These are phyloP conservation scores for Cystofilobasidium macerans DNA, from an alignment of 768 basidiomycete genomes.

Conservation along the genomic window DNA sequence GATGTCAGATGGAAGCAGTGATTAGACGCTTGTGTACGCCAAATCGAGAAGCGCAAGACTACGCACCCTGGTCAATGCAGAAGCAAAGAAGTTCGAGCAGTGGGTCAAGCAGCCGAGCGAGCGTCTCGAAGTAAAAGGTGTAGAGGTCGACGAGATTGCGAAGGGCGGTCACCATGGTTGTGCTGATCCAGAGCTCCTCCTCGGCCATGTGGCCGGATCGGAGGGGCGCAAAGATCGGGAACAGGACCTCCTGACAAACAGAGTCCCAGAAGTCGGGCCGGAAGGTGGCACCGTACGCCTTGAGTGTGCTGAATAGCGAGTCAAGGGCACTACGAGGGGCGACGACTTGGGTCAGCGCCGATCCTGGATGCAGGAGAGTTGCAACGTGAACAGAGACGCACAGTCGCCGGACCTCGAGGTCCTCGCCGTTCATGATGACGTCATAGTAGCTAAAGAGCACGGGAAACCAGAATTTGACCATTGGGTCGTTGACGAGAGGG, in stretches of 20 bases:
- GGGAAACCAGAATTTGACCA: slow-evolving; percentile 96
- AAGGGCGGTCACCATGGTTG: slow-evolving; percentile 96
- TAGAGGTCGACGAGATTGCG: slow-evolving; percentile 91
- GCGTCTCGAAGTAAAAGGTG: slow-evolving; percentile 82
- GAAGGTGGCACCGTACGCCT: slow-evolving; percentile 73
- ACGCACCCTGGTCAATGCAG: slow-evolving; percentile 93
- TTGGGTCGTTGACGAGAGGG: slow-evolving; percentile 49
- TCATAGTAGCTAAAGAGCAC: slow-evolving; percentile 96
- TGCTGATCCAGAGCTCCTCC: slow-evolving; percentile 98
- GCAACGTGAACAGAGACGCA: slow-evolving; percentile 43
- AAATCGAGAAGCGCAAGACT: background rate
- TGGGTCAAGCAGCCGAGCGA: slow-evolving; percentile 86
- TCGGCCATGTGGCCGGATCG: slow-evolving; percentile 94
- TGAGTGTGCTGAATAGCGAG: slow-evolving; percentile 85
- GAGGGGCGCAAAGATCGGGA: slow-evolving; percentile 94
- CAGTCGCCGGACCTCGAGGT: slow-evolving; percentile 91
- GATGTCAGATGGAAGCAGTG: slow-evolving; percentile 19
- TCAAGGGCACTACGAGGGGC: slow-evolving; percentile 65
- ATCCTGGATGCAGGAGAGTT: background rate
- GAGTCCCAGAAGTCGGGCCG: slow-evolving; percentile 93
- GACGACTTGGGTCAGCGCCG: background rate
- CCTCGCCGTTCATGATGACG: slow-evolving; percentile 99
- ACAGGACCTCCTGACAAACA: slow-evolving; percentile 88
- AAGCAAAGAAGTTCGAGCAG: slow-evolving; percentile 82
- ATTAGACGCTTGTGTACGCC: no score